phyloP scores from a whole-genome alignment of 768 basidiomycete genomes.

The Russula abietina region DNA sequence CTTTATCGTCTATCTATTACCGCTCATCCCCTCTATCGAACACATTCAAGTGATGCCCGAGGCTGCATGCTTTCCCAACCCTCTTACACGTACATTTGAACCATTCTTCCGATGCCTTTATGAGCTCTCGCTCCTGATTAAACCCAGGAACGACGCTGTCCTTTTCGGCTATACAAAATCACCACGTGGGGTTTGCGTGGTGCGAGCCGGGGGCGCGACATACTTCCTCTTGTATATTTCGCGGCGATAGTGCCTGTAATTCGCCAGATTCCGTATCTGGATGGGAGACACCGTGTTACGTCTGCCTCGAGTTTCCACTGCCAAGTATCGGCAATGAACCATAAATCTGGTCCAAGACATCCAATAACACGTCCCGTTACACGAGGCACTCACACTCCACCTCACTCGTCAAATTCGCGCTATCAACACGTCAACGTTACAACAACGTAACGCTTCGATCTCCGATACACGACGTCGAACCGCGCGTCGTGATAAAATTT shows the following conservation, averaged over 20 bases:
- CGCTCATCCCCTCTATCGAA: constrained; percentile 9
- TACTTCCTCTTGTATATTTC: neutral
- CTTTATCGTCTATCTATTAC: constrained; percentile 15
- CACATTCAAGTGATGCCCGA: constrained; percentile 1
- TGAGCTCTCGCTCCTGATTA: neutral
- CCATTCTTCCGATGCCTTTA: neutral
- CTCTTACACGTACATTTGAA: constrained; percentile 13
- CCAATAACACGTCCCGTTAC: neutral
- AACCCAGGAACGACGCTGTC: constrained; percentile 11
- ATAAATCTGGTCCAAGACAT: constrained; percentile 3
- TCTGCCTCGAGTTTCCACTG: constrained; percentile 12
- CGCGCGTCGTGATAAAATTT: neutral
- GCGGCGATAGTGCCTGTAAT: constrained; percentile 5
- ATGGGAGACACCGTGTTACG: neutral
- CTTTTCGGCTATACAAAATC: constrained; percentile 10
- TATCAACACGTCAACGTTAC: constrained; percentile 10
- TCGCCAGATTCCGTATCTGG: constrained; percentile 7
- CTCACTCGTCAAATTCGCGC: neutral
- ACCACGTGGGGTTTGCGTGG: constrained; percentile 23
- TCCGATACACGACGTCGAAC: neutral
- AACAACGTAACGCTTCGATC: constrained; percentile 16
- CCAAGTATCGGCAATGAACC: constrained; percentile 5
- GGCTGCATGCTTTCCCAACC: neutral
- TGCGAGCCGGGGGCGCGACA: neutral
- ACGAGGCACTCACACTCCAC: constrained; percentile 8